Conservation (phyloP, 768 basidiomycete genomes). For the Rhodotorula sphaerocarpa region DNA sequence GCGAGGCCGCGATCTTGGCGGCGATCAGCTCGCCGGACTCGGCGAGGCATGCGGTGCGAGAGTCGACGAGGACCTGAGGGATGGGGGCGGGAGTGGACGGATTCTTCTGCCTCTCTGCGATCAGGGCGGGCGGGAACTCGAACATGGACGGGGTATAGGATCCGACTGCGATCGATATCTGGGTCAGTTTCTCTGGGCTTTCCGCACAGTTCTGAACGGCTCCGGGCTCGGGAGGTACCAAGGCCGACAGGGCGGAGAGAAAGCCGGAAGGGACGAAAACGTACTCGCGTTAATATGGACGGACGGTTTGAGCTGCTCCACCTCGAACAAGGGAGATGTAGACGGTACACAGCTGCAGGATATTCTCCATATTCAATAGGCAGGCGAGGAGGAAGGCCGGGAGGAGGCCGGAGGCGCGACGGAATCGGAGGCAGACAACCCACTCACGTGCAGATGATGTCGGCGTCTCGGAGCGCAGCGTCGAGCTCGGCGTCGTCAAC, state of each 20-base stretch:
- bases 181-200: too few relatives aligned
- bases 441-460: constrained; percentile 40
- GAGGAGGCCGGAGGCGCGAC: too few relatives aligned
- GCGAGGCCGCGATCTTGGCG: neutral
- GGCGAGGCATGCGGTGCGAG: constrained; percentile 17
- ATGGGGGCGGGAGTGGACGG: constrained; percentile 4
- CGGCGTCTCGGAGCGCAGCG: constrained; percentile 26
- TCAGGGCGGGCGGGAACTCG: constrained; percentile 34
- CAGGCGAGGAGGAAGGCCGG: too few relatives aligned
- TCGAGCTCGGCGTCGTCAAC: neutral
- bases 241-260: too few relatives aligned
- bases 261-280: neutral
- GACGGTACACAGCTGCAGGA: constrained; percentile 36
- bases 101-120: neutral
- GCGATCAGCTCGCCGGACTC: constrained; percentile 37
- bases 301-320: constrained; percentile 6
- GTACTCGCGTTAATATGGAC: constrained; percentile 37
- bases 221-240: too few relatives aligned
- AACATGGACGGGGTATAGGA: constrained; percentile 39
- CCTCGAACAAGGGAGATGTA: constrained; percentile 33
- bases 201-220: too few relatives aligned
- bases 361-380: too few relatives aligned
- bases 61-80: constrained; percentile 34
- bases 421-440: too few relatives aligned
- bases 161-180: constrained; percentile 19